Evolutionary conservation across 2,329 filamentous ascomycete species (phyloP), one percentile per base, ranked within the genome.

Genomic region (Fusarium poae): DNA sequence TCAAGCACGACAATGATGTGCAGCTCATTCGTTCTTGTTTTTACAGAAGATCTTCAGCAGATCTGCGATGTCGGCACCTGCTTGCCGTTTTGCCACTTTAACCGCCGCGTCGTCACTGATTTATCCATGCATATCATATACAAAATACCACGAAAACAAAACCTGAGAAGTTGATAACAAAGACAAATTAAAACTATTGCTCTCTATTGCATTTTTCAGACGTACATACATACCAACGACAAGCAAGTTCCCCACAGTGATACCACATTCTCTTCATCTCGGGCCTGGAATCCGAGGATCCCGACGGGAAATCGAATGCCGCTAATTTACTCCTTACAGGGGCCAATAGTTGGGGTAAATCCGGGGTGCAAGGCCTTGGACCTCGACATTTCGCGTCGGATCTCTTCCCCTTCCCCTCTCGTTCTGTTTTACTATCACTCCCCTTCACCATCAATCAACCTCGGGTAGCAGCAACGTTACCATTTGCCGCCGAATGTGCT

Each of bases 261-360:
- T 23, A 25, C 4, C 20, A 10, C 18, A 20, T 20, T 43, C 45
- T n/a, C 6, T 39, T 12, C 43, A 18, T 45, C 42, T 27, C 13
- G 27, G 43, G 20, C 11, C 27, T 30, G 43, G 43, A 45, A 16
- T 13, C 45, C 62, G 62, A 65, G 48, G 25, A 53, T 44, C 43
- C 62, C 62, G 61, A 27, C 27, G 27, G 27, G 27, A 60, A 25
- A 39, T 40, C 16, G 30, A 45, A 30, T 48, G 34, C 62, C 62
- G 61, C 35, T 43, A 65, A 37, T 60, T 49, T 37, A 45, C 42
- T 48, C 32, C 45, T 43, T 59, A 21, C 46, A 53, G 27, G 60
- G n/a, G 23, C 3, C 9, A 23, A 23, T 58, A 45, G 30, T 45
- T 65, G 62, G 62, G 62, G 62, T 55, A 66, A 66, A 66, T 61